Percentiles rank a stretch among this genome's conserved stretches.
These are phyloP conservation scores for Kernera saxatilis DNA, from an alignment of 345 rosid species.

Conservation along the genomic window DNA sequence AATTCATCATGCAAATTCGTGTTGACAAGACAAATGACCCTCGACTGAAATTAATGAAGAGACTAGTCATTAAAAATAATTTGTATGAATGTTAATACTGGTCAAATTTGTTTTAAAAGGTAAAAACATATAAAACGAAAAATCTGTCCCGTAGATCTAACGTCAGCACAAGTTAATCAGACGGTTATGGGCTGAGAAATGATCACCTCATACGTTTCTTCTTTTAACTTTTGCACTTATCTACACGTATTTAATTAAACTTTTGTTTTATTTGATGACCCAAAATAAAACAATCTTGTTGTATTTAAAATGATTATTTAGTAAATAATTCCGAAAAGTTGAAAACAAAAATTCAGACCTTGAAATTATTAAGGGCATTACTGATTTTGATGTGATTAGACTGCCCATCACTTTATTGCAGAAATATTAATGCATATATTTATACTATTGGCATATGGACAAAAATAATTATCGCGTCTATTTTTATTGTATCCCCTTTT, in stretches of 20 bases:
- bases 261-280: not conserved
- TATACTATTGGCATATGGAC: conserved; percentile 30
- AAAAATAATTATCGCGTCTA: conserved; percentile 26
- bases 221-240: not conserved
- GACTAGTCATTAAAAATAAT: conserved; percentile 4
- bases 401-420: conserved; percentile 43
- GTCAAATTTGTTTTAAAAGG: not conserved
- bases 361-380: conserved; percentile 36
- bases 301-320: too few species aligned
- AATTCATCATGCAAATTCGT: conserved; percentile 18
- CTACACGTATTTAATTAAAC: not conserved
- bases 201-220: conserved; percentile 1
- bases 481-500: conserved; percentile 12
- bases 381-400: conserved; percentile 52
- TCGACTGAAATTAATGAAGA: not conserved
- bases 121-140: not conserved
- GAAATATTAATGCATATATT: conserved; percentile 29
- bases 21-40: conserved; percentile 23
- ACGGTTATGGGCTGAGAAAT: not conserved
- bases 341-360: conserved; percentile 13
- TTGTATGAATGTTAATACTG: not conserved
- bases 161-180: not conserved
- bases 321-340: conserved; percentile 20
- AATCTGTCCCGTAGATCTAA: conserved; percentile 2
- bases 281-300: not conserved